Evolutionary conservation across 352 stramenopile genomes (phyloP).

Genomic region (Saprolegnia diclina): DNA sequence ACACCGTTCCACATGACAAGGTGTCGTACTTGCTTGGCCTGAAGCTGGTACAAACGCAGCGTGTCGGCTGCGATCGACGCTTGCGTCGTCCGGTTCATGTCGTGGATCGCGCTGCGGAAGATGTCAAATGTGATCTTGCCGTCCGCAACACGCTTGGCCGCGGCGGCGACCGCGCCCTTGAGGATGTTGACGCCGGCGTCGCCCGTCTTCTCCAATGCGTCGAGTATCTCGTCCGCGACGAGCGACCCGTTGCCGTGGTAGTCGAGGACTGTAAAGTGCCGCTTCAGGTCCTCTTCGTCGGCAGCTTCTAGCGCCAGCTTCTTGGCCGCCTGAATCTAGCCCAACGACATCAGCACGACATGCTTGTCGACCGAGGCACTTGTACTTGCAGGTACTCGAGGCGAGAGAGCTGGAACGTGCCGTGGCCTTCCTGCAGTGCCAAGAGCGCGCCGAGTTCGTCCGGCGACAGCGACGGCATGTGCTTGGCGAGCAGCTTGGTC

Average conservation of each 20-base stretch:
- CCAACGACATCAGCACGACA: neutral
- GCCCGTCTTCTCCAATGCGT: conserved; percentile 24
- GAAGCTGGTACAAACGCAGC: conserved; percentile 42
- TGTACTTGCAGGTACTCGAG: conserved; percentile 18
- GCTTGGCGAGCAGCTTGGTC: conserved; percentile 9
- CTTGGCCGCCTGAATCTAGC: conserved; percentile 22
- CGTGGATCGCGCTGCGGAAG: conserved; percentile 50
- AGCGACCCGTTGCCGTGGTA: conserved; percentile 27
- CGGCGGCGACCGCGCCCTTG: conserved; percentile 5
- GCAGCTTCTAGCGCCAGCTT: conserved; percentile 10
- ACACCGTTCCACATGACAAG: neutral
- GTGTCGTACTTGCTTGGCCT: conserved; percentile 30
- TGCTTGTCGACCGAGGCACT: neutral
- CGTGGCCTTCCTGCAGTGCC: conserved; percentile 8
- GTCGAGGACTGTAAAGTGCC: conserved; percentile 26
- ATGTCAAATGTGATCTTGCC: conserved; percentile 66
- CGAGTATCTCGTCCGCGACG: conserved; percentile 21
- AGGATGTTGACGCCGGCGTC: conserved; percentile 20
- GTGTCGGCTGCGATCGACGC: conserved; percentile 53
- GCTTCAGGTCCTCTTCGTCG: conserved; percentile 25
- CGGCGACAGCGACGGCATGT: conserved; percentile 9
- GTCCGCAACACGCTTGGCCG: conserved; percentile 27
- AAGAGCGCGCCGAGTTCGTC: conserved; percentile 17
- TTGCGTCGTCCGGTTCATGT: conserved; percentile 58
- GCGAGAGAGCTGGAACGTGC: conserved; percentile 16